Conservation (phyloP, 306 rosid species). For the Lathyrus aphaca region DNA sequence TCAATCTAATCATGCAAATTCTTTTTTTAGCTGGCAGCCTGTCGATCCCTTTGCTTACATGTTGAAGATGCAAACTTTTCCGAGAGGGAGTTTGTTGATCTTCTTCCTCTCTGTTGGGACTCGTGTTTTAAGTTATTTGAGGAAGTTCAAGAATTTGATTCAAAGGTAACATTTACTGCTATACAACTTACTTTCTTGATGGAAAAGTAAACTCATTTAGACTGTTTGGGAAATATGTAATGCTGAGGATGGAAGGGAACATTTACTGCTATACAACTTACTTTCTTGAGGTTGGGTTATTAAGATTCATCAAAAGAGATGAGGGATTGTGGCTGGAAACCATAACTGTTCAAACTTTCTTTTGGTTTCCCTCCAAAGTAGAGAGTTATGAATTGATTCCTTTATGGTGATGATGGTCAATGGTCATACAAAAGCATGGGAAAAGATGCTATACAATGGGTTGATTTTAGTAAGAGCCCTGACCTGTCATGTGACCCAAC, state of each 20-base stretch:
- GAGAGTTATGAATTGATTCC: slow-evolving; percentile 21
- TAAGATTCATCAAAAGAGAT: slow-evolving; percentile 18
- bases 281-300: too few relatives aligned
- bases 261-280: too few relatives aligned
- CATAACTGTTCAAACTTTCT: slow-evolving; percentile 5
- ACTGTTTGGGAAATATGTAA: slow-evolving; percentile 6
- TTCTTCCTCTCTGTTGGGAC: slow-evolving; percentile 90
- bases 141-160: slow-evolving; percentile 93
- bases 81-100: slow-evolving; percentile 78
- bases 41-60: slow-evolving; percentile 86
- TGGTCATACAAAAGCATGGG: slow-evolving; percentile 15
- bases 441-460: slow-evolving; percentile 7
- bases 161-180: slow-evolving; percentile 68
- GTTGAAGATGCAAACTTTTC: slow-evolving; percentile 95
- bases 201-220: slow-evolving; percentile 4
- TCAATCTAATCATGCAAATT: slow-evolving; percentile 42
- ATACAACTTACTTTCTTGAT: slow-evolving; percentile 23
- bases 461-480: background rate
- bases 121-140: slow-evolving; percentile 85
- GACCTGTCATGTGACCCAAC: slow-evolving; percentile 20
- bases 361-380: slow-evolving; percentile 3
- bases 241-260: slow-evolving; percentile 1
- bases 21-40: slow-evolving; percentile 81
- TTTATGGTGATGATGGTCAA: slow-evolving; percentile 13
- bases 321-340: slow-evolving; percentile 13